phyloP scores from a whole-genome alignment of 2,329 filamentous ascomycete species.

The Arachnopeziza araneosa region DNA sequence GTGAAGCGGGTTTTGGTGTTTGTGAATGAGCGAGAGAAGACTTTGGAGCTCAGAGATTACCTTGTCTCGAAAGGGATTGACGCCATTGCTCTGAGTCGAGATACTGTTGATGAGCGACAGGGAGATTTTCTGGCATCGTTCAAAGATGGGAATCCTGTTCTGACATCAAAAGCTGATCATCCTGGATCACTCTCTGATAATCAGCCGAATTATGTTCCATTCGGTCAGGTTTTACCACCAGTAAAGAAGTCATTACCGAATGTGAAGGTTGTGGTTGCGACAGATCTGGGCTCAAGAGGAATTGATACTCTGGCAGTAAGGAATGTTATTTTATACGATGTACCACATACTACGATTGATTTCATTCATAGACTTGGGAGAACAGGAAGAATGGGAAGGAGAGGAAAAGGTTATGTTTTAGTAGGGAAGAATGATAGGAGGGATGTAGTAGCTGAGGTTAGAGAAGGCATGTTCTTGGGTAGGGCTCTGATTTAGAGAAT shows the following conservation, averaged over 20 bases:
- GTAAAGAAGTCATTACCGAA: slow-evolving; percentile 50
- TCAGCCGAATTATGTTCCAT: slow-evolving; percentile 30
- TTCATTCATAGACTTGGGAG: slow-evolving; percentile 95
- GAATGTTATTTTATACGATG: slow-evolving; percentile 91
- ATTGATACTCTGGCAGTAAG: slow-evolving; percentile 91
- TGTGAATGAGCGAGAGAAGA: slow-evolving; percentile 91
- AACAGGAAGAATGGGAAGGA: slow-evolving; percentile 85
- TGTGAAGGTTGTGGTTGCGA: slow-evolving; percentile 89
- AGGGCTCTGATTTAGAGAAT: slow-evolving; percentile 61
- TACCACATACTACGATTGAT: slow-evolving; percentile 96
- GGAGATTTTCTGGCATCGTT: slow-evolving; percentile 73
- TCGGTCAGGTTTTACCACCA: slow-evolving; percentile 22
- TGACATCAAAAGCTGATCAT: slow-evolving; percentile 31
- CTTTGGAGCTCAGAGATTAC: slow-evolving; percentile 73
- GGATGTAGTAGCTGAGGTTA: slow-evolving; percentile 87
- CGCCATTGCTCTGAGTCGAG: slow-evolving; percentile 76
- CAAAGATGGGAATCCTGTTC: slow-evolving; percentile 42
- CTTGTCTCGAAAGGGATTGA: slow-evolving; percentile 82
- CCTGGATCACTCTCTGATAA: slow-evolving; percentile 37
- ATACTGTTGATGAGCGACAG: slow-evolving; percentile 73
- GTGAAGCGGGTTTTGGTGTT: slow-evolving; percentile 89
- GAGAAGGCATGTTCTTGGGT: slow-evolving; percentile 80
- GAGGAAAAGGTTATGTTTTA: slow-evolving; percentile 83
- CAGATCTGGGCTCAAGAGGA: slow-evolving; percentile 84
- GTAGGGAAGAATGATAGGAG: slow-evolving; percentile 85